phyloP scores from a whole-genome alignment of 75 land plant genomes.

The Isoetes taiwanensis region DNA sequence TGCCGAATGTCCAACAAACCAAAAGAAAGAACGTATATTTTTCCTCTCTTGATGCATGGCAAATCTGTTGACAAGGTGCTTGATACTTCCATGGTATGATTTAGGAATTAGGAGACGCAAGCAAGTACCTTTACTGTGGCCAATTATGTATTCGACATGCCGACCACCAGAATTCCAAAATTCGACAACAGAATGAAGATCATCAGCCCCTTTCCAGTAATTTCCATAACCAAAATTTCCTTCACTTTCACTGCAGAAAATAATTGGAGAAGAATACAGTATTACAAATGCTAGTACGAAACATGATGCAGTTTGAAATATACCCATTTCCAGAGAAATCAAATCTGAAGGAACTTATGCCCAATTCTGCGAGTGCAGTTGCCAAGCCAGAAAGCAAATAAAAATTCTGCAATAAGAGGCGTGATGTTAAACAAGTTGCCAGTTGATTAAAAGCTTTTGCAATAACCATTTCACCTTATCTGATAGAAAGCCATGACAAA shows the following conservation, averaged over 20 bases:
- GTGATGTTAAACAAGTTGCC: no score
- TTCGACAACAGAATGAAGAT: neutral
- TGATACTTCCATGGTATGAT: no score
- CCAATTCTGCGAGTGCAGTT: conserved; percentile 1
- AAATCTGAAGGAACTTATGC: conserved; percentile 4
- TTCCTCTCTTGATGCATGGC: no score
- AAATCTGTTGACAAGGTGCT: no score
- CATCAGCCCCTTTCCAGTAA: neutral
- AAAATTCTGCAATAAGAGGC: no score
- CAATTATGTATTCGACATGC: neutral
- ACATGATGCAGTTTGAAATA: neutral
- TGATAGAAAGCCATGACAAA: conserved; percentile 71
- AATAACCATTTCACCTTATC: conserved; percentile 43
- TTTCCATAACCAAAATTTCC: neutral
- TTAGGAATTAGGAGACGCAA: no score
- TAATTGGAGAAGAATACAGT: neutral
- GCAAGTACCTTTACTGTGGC: conserved; percentile 7
- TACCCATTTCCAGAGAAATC: conserved; percentile 15
- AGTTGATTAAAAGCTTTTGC: no score
- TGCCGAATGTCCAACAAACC: no score
- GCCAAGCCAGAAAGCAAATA: no score
- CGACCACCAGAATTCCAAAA: neutral
- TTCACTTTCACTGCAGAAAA: conserved; percentile 7
- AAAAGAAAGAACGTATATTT: no score
- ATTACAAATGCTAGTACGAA: neutral